Evolutionary conservation across 2,329 filamentous ascomycete species (phyloP).

Genomic region (Penicillium polonicum): DNA sequence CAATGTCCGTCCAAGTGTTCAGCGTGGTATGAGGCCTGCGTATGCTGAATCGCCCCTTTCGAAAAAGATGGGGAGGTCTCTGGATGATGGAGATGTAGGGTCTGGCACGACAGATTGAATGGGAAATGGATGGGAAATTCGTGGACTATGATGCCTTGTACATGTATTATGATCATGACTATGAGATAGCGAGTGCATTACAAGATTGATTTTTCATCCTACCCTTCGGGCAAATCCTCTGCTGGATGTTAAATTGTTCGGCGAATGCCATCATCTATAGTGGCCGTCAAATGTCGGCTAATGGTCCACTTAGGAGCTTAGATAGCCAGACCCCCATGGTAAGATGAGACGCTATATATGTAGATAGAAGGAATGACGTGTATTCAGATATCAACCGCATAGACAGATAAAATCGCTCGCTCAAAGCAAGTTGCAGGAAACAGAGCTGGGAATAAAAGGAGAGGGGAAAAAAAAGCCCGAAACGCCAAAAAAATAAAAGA

Average conservation of each 20-base stretch:
- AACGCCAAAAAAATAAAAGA: slow-evolving; percentile 21
- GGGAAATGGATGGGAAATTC: slow-evolving; percentile 4
- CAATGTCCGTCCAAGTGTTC: slow-evolving; percentile 20
- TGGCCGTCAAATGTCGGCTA: no score
- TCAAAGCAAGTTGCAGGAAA: slow-evolving; percentile 20
- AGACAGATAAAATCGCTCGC: slow-evolving; percentile 18
- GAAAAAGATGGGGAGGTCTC: slow-evolving; percentile 26
- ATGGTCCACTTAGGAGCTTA: not conserved
- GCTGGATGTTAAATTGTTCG: not conserved
- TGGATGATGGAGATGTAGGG: slow-evolving; percentile 34
- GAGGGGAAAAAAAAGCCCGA: not conserved
- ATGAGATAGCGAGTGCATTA: not conserved
- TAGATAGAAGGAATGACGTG: slow-evolving; percentile 16
- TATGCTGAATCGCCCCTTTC: slow-evolving; percentile 37
- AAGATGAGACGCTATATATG: slow-evolving; percentile 17
- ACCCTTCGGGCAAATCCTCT: not conserved
- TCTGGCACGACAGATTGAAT: slow-evolving; percentile 23
- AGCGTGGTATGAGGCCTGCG: slow-evolving; percentile 25
- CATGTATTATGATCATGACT: slow-evolving; percentile 8
- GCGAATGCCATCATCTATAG: not conserved
- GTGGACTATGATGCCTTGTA: not conserved
- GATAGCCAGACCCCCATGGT: not conserved
- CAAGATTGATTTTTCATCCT: not conserved
- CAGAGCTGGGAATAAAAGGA: slow-evolving; percentile 15
- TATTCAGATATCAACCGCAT: slow-evolving; percentile 13